These are phyloP conservation scores for Eremochloa ophiuroides DNA, from an alignment of 176 grass and related monocot genomes.

Conservation along the genomic window DNA sequence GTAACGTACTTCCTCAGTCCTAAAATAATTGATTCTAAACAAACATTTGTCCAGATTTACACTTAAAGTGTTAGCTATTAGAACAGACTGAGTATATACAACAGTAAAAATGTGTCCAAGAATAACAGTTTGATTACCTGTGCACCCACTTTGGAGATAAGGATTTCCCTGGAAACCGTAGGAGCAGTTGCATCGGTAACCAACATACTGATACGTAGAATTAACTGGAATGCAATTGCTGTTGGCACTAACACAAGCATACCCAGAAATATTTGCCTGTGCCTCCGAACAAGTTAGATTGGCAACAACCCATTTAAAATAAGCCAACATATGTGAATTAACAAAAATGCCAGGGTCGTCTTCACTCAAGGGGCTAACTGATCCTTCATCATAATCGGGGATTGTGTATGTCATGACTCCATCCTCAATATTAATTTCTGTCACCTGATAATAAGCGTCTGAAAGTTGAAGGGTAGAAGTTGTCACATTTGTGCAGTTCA, in stretches of 20 bases:
- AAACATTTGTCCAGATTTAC: too few relatives aligned
- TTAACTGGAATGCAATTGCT: neutral
- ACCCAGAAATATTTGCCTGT: neutral
- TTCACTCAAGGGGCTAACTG: neutral
- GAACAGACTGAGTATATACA: too few relatives aligned
- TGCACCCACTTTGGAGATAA: neutral
- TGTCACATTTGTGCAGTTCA: conserved; percentile 4
- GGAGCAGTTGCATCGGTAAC: conserved; percentile 4
- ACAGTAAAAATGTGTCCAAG: neutral
- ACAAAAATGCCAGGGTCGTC: neutral
- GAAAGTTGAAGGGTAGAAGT: neutral
- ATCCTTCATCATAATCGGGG: neutral
- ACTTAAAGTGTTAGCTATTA: too few relatives aligned
- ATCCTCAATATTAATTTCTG: neutral
- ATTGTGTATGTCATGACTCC: neutral
- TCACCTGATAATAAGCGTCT: neutral
- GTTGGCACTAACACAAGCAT: neutral
- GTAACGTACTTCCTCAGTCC: too few relatives aligned
- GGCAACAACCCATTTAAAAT: neutral
- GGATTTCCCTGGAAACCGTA: neutral
- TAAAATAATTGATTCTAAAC: too few relatives aligned
- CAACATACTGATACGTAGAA: neutral
- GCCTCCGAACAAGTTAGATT: neutral
- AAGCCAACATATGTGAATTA: neutral
- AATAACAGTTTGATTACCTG: neutral